Base-by-base conservation (phyloP, 2,329 filamentous ascomycete genomes). In the Cladophialophora yegresii region DNA sequence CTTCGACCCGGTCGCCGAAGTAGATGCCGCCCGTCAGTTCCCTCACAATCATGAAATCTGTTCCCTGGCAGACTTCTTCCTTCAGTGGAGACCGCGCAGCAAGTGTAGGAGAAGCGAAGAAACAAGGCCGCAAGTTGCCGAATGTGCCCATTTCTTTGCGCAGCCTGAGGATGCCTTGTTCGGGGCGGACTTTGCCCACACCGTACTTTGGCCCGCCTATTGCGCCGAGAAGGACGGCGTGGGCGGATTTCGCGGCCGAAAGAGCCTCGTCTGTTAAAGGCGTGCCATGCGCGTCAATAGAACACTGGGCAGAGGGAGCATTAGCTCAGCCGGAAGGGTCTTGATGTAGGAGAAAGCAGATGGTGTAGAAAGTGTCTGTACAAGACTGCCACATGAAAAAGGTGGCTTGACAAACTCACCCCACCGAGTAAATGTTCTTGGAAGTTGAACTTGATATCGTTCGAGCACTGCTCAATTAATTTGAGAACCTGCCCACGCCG, bases 191-290 rank as follows among this genome's bases (percentile, higher is more conserved):
- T 63, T 87, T 80, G 71, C 91, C 91, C 33, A 92, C 95, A 67
- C 93, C 93, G 92, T 93, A 98, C 91, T 97, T 87, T 40, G 95
- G 93, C n/a, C 93, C 93, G 71, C 93, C 93, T 74, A 98, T 96
- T 71, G 93, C 92, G 71, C 93, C 93, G 61, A 98, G 87, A 65
- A 98, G 87, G 65, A 98, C 89, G 45, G 93, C 93, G 77, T 96
- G 90, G 69, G 93, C 92, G 58, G 84, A 82, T 78, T 96, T 93
- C 71, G 92, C 92, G 40, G 92, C 92, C 13, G 81, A 81, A 72
- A 98, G 89, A 67, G 92, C 91, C 73, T 89, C 87, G 72, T 95
- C 88, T 59, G 92, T 96, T 67, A 98, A 82, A 32, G 93, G 88
- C 32, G 81, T 84, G 72, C 91, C 91, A 74, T 87, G 87, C 20